A percentile compares a stretch with the other conserved stretches of the same genome.
Conservation (phyloP, 2,329 filamentous ascomycete species). For the Fusarium succisae region DNA sequence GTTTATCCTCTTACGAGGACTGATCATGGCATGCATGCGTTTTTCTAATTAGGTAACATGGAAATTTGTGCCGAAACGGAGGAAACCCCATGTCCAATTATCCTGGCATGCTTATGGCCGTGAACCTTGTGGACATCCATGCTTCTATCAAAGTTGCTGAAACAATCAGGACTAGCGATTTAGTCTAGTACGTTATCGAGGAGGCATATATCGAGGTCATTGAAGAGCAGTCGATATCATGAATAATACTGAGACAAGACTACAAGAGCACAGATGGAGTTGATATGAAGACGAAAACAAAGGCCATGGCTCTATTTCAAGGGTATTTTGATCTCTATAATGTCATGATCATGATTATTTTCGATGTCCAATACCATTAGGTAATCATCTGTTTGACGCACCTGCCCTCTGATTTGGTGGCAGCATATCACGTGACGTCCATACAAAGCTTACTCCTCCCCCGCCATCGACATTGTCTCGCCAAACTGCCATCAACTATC, state of each 20-base stretch:
- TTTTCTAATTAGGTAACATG: constrained; percentile 15
- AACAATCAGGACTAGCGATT: constrained; percentile 18
- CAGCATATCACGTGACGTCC: constrained; percentile 30
- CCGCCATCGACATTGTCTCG: constrained; percentile 46
- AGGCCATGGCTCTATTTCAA: neutral
- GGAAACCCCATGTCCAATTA: constrained; percentile 21
- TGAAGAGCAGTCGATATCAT: neutral
- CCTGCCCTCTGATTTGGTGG: constrained; percentile 6
- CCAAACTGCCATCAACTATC: constrained; percentile 37
- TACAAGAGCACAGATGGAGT: too few species aligned
- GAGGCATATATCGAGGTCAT: constrained; percentile 20
- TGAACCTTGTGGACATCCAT: constrained; percentile 25
- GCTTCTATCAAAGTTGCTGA: constrained; percentile 32
- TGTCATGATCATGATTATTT: neutral
- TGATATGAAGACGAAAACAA: neutral
- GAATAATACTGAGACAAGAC: neutral
- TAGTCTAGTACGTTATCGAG: constrained; percentile 35
- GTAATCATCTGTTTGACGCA: constrained; percentile 5
- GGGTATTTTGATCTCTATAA: neutral
- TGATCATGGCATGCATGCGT: neutral
- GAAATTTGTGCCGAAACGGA: constrained; percentile 8
- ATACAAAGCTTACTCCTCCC: constrained; percentile 31
- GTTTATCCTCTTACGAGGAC: neutral
- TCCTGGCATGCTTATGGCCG: constrained; percentile 14
- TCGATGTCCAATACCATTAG: neutral